phyloP scores from a whole-genome alignment of 2,329 filamentous ascomycete genomes.

The Dactylellina haptotyla region DNA sequence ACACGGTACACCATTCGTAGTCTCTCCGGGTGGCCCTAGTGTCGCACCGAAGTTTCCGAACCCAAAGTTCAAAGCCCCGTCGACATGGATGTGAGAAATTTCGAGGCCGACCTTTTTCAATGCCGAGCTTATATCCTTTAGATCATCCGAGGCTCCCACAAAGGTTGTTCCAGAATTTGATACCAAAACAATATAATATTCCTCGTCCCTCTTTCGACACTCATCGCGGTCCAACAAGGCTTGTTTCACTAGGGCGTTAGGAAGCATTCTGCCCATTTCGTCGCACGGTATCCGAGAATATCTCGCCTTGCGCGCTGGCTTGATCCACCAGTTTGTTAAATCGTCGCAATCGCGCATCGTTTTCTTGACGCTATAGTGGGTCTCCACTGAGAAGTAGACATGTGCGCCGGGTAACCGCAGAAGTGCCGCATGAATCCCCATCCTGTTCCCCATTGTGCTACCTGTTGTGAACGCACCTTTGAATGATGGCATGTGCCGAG shows the following conservation, averaged over 20 bases:
- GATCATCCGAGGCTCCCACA: slow-evolving; percentile 20
- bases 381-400: slow-evolving; percentile 34
- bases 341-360: slow-evolving; percentile 26
- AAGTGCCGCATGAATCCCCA: slow-evolving; percentile 23
- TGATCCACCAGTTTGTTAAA: slow-evolving; percentile 7
- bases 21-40: slow-evolving; percentile 14
- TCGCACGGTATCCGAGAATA: slow-evolving; percentile 20
- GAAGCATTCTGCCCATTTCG: slow-evolving; percentile 10
- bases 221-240: slow-evolving; percentile 1
- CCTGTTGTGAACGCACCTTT: slow-evolving; percentile 26
- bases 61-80: slow-evolving; percentile 6
- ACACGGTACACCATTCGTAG: slow-evolving; percentile 8
- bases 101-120: not conserved
- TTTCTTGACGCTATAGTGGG: slow-evolving; percentile 31
- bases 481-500: not conserved
- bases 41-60: slow-evolving; percentile 2
- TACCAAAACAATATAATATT: slow-evolving; percentile 24
- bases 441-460: slow-evolving; percentile 33
- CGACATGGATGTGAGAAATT: not conserved
- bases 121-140: slow-evolving; percentile 1
- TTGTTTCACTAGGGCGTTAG: slow-evolving; percentile 1
- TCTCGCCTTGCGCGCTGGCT: not conserved
- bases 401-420: slow-evolving; percentile 7
- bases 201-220: not conserved
- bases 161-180: slow-evolving; percentile 37